phyloP scores from a whole-genome alignment of 495 filamentous ascomycete genomes.

The Penicillium desertorum region DNA sequence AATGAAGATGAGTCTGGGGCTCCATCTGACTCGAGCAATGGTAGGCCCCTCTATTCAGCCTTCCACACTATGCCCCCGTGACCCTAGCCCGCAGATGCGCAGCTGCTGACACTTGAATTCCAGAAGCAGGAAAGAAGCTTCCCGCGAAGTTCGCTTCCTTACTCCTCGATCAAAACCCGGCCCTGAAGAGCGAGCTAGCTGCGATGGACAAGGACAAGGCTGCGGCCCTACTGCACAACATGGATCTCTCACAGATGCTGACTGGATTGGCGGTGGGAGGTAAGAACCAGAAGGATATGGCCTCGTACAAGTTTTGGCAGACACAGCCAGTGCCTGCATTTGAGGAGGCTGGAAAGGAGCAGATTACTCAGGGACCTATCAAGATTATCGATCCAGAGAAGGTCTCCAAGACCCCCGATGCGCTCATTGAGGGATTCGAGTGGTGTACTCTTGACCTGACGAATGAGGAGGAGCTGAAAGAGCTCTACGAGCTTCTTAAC shows the following conservation, averaged over 20 bases:
- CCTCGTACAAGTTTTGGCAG: slow-evolving; percentile 95
- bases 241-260: slow-evolving; percentile 76
- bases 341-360: slow-evolving; percentile 47
- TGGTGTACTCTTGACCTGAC: slow-evolving; percentile 91
- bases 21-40: slow-evolving; percentile 7
- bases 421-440: slow-evolving; percentile 75
- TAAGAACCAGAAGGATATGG: slow-evolving; percentile 95
- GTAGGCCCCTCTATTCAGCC: slow-evolving; percentile 12
- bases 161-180: slow-evolving; percentile 51
- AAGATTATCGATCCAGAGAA: slow-evolving; percentile 71
- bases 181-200: slow-evolving; percentile 49
- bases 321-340: slow-evolving; percentile 94
- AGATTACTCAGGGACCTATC: slow-evolving; percentile 59
- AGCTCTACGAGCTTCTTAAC: slow-evolving; percentile 84
- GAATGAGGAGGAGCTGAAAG: slow-evolving; percentile 64
- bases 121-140: slow-evolving; percentile 38
- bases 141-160: slow-evolving; percentile 44
- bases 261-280: slow-evolving; percentile 72
- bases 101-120: slow-evolving; percentile 21
- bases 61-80: slow-evolving; percentile 13
- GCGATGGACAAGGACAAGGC: slow-evolving; percentile 48
- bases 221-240: slow-evolving; percentile 63
- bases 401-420: slow-evolving; percentile 66
- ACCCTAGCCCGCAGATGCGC: not conserved
- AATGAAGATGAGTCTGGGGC: slow-evolving; percentile 18